Conservation (phyloP, 495 filamentous ascomycete genomes). For the Beverwykella pulmonaria region DNA sequence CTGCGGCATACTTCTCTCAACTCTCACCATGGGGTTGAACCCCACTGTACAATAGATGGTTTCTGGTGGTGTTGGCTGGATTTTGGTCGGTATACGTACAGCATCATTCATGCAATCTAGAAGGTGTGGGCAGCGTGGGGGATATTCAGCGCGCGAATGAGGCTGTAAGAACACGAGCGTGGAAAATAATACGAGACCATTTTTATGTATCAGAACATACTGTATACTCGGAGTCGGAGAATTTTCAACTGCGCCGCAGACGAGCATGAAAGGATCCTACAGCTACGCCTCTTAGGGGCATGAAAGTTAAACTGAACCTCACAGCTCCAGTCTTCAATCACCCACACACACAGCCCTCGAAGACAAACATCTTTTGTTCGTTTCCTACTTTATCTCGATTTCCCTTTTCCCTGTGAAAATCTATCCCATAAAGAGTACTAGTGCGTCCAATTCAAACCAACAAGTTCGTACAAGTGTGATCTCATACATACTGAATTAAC, state of each 20-base stretch:
- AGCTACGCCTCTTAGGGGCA: not conserved
- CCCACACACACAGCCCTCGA: too few species aligned
- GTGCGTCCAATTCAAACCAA: too few species aligned
- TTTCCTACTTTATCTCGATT: too few species aligned
- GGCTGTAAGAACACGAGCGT: not conserved
- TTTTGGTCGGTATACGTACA: not conserved
- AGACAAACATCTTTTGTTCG: too few species aligned
- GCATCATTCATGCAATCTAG: not conserved
- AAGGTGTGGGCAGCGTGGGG: not conserved
- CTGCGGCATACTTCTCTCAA: constrained; percentile 5
- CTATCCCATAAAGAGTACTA: too few species aligned
- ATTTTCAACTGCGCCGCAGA: too few species aligned
- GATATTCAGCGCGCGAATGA: not conserved
- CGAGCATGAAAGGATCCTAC: too few species aligned
- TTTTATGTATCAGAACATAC: not conserved
- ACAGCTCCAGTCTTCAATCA: too few species aligned
- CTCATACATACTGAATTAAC: too few species aligned
- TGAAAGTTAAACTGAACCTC: not conserved
- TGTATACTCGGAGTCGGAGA: too few species aligned
- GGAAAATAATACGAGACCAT: not conserved
- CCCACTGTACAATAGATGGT: not conserved
- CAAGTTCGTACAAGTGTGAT: too few species aligned
- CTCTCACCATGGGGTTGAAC: not conserved
- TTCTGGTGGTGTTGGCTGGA: not conserved
- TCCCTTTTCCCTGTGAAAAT: too few species aligned